Base-by-base conservation (phyloP, 2,329 filamentous ascomycete species). In the Dactylonectria estremocensis region DNA sequence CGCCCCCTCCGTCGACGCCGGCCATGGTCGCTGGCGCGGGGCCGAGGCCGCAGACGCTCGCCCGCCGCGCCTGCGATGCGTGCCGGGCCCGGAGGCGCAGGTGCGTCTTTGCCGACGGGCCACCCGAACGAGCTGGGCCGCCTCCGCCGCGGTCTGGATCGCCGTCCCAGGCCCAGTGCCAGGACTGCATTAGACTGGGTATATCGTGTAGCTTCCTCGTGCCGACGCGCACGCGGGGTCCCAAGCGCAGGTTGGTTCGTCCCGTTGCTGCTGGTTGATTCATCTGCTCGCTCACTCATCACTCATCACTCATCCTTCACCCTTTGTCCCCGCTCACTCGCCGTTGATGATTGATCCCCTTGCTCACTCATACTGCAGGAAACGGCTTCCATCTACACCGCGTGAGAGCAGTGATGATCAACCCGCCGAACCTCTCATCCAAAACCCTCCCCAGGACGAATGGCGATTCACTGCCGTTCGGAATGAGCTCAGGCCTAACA, bases 11-110 rank as follows among this genome's bases (percentile, higher is more conserved):
- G 43, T 37, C 60, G 11, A 46, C 61, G 45, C 50, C 14, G 16
- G 37, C 28, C 18, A 49, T 22, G 11, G 50, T 22, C 18, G 18
- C 35, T 40, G 43, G 33, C 33, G 20, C 18, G 5, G 40, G 52
- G 33, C 54, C 35, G 35, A 58, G 49, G 18, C 40, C 58, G 13
- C 67, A 65, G 31, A 69, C 61, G 11, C 63, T 76, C 28, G 70
- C 73, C 8, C 67, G 66, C n/a, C 65, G 74, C 49, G 74, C 74
- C 2, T 76, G 74, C 49, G 73, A 75, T 64, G 73, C 71, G 11
- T 75, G 73, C 52, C 69, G 73, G 24, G 73, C 73, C 2, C 67
- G 74, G 6, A 67, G 74, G 50, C 68, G 74, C 22, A 75, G 73
- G 59, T 76, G 74, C 33, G 63, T 70, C 40, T 70, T 70, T 20